A percentile compares a stretch with the other conserved stretches of the same genome.
Conservation (phyloP, 2,329 filamentous ascomycete species). For the Colletotrichum tropicale region DNA sequence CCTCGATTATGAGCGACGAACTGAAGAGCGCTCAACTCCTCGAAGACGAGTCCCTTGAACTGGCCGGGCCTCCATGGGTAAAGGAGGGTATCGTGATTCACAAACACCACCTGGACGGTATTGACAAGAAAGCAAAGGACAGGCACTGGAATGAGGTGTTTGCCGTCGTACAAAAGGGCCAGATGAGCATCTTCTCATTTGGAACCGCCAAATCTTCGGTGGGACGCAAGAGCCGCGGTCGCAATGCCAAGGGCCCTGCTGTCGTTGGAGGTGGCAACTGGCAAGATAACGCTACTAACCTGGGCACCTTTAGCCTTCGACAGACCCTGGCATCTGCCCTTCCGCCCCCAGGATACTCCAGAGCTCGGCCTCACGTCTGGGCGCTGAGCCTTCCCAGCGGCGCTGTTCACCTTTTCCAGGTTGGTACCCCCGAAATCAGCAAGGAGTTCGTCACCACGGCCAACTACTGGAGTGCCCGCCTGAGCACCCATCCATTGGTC, state of each 20-base stretch:
- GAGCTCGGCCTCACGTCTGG: constrained; percentile 90
- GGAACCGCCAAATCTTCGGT: constrained; percentile 79
- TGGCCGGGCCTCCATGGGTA: constrained; percentile 95
- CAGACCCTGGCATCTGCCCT: constrained; percentile 92
- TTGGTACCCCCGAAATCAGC: constrained; percentile 92
- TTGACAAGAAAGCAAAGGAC: constrained; percentile 92
- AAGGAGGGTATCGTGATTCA: constrained; percentile 97
- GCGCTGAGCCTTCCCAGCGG: constrained; percentile 90
- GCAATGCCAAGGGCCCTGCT: constrained; percentile 57
- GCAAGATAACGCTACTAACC: constrained; percentile 92
- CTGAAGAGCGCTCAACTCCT: constrained; percentile 69
- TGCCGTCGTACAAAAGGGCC: constrained; percentile 93
- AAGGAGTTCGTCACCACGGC: constrained; percentile 92
- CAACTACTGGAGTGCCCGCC: constrained; percentile 96
- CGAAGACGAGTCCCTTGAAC: constrained; percentile 90
- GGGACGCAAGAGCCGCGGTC: constrained; percentile 65
- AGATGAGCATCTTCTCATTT: constrained; percentile 94
- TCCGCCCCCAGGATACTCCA: constrained; percentile 91
- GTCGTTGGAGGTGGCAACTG: constrained; percentile 95
- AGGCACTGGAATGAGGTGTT: constrained; percentile 95
- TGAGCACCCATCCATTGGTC: constrained; percentile 91
- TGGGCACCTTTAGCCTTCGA: constrained; percentile 85
- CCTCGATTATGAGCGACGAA: constrained; percentile 64
- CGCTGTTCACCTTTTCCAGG: constrained; percentile 97
- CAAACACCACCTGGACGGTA: constrained; percentile 91